Evolutionary conservation across 495 filamentous ascomycete genomes (phyloP).

Genomic region (Neurospora africana): DNA sequence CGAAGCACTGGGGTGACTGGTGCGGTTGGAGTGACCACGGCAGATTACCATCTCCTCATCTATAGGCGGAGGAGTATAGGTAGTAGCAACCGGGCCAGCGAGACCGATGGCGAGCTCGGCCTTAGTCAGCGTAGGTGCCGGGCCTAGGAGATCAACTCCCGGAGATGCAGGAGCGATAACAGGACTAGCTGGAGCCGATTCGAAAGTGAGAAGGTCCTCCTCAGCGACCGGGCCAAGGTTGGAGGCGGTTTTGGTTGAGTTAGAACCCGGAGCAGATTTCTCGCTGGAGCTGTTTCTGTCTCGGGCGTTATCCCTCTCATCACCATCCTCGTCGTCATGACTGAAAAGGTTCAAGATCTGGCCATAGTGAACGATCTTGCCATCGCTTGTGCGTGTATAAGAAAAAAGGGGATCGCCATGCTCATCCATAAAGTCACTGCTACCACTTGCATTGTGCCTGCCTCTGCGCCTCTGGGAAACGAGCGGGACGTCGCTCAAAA

Average conservation of each 20-base stretch:
- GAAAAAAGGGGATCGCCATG: not conserved
- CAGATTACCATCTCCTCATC: not conserved
- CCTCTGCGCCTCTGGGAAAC: not conserved
- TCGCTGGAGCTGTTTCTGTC: not conserved
- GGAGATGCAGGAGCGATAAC: not conserved
- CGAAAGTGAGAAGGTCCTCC: not conserved
- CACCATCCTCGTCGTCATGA: constrained; percentile 17
- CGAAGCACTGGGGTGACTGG: not conserved
- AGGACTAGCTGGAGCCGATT: not conserved
- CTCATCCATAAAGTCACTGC: not conserved
- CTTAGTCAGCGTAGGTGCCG: not conserved
- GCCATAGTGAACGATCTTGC: constrained; percentile 20
- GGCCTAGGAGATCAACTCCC: not conserved
- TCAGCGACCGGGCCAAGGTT: not conserved
- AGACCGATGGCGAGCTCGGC: not conserved
- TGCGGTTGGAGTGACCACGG: not conserved
- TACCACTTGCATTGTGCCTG: not conserved
- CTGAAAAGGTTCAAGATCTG: constrained; percentile 23
- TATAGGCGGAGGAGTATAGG: not conserved
- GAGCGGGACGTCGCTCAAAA: not conserved
- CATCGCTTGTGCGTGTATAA: constrained; percentile 15
- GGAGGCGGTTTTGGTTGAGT: not conserved
- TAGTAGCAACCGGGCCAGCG: not conserved
- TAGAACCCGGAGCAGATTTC: not conserved
- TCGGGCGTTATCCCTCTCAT: not conserved